Evolutionary conservation across 768 basidiomycete genomes (phyloP).

Genomic region (Lactarius tabidus): DNA sequence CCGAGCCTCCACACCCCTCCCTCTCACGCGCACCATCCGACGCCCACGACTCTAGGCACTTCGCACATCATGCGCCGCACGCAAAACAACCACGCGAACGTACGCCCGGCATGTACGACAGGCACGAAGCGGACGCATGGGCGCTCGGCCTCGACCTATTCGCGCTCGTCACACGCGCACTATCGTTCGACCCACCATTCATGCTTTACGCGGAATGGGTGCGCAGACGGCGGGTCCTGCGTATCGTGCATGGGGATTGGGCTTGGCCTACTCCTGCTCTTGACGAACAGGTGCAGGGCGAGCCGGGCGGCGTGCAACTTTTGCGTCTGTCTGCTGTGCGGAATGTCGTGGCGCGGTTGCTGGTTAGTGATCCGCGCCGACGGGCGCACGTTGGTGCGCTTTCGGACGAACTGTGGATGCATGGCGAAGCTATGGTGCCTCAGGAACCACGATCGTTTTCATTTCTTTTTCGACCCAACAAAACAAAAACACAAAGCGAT

Average conservation of each 20-base stretch:
- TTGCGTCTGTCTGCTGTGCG: slow-evolving; percentile 44
- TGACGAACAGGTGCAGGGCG: slow-evolving; percentile 32
- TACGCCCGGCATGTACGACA: slow-evolving; percentile 61
- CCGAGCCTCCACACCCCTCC: too few relatives aligned
- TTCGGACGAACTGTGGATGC: slow-evolving; percentile 23
- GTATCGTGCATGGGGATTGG: not conserved
- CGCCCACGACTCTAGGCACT: not conserved
- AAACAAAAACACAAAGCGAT: too few relatives aligned
- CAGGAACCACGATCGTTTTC: too few relatives aligned
- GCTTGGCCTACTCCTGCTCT: not conserved
- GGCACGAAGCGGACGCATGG: slow-evolving; percentile 82
- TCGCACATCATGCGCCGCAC: not conserved
- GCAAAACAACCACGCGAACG: slow-evolving; percentile 24
- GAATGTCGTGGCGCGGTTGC: slow-evolving; percentile 53
- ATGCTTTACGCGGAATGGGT: slow-evolving; percentile 30
- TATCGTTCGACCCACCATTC: slow-evolving; percentile 59
- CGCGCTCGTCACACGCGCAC: slow-evolving; percentile 59
- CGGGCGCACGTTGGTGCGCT: slow-evolving; percentile 54
- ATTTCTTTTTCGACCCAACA: too few relatives aligned
- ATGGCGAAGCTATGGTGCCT: not conserved
- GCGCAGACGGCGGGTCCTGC: slow-evolving; percentile 31
- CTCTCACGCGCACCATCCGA: slow-evolving; percentile 24
- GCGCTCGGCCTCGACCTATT: slow-evolving; percentile 86
- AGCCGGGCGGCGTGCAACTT: slow-evolving; percentile 36
- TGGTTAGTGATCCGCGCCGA: slow-evolving; percentile 66